Conservation (phyloP, 352 stramenopile species). For the Globisporangium uncinulatum region DNA sequence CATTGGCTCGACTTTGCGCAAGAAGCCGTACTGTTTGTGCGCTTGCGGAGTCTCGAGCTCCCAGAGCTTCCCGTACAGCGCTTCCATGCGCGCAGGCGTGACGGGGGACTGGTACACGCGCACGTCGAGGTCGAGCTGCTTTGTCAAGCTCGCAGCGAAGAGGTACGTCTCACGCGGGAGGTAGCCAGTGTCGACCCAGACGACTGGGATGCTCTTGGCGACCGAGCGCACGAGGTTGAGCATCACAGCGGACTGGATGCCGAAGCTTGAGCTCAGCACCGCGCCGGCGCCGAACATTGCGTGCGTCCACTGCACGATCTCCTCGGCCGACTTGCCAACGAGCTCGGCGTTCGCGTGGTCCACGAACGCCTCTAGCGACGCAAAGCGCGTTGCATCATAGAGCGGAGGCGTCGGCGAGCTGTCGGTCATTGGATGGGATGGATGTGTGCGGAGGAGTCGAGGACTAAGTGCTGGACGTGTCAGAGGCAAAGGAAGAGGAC, state of each 20-base stretch:
- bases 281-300: slow-evolving; percentile 59
- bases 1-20: slow-evolving; percentile 87
- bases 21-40: slow-evolving; percentile 72
- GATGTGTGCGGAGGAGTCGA: background rate
- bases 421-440: background rate
- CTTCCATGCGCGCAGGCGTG: slow-evolving; percentile 77
- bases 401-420: slow-evolving; percentile 1
- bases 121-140: slow-evolving; percentile 65
- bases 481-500: background rate
- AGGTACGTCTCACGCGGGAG: slow-evolving; percentile 80
- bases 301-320: slow-evolving; percentile 71
- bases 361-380: slow-evolving; percentile 58
- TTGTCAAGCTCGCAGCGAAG: slow-evolving; percentile 60
- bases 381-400: slow-evolving; percentile 34
- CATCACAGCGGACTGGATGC: slow-evolving; percentile 84
- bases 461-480: background rate
- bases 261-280: slow-evolving; percentile 82
- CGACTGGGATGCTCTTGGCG: slow-evolving; percentile 51
- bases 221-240: slow-evolving; percentile 61
- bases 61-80: slow-evolving; percentile 81
- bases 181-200: slow-evolving; percentile 86
- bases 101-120: slow-evolving; percentile 73
- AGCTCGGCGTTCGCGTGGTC: slow-evolving; percentile 62
- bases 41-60: slow-evolving; percentile 62
- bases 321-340: slow-evolving; percentile 34